Percentiles rank a stretch among this genome's conserved stretches.
Conservation (phyloP, 768 basidiomycete species). For the Suillus brevipes region DNA sequence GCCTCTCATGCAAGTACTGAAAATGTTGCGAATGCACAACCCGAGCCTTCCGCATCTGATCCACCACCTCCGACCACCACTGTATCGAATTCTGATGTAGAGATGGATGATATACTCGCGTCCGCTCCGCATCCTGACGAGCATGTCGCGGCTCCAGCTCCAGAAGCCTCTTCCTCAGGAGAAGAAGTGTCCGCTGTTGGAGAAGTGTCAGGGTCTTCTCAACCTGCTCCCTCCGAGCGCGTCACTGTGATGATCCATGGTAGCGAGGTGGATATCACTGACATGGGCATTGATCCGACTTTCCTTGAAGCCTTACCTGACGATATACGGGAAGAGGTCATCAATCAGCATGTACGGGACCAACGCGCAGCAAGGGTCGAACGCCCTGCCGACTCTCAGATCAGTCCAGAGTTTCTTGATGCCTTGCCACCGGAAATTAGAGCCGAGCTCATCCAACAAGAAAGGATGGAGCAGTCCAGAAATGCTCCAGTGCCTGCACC, state of each 20-base stretch:
- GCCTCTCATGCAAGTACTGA: neutral
- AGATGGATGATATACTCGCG: constrained; percentile 46
- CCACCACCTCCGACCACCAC: constrained; percentile 20
- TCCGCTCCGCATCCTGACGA: constrained; percentile 24
- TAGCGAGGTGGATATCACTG: constrained; percentile 92
- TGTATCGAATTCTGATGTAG: constrained; percentile 44
- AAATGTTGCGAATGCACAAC: constrained; percentile 11
- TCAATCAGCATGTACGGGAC: constrained; percentile 96
- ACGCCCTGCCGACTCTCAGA: constrained; percentile 78
- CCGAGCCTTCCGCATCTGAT: constrained; percentile 8
- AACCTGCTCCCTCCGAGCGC: constrained; percentile 47
- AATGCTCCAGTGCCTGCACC: constrained; percentile 39
- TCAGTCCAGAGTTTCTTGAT: constrained; percentile 93
- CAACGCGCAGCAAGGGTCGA: constrained; percentile 77
- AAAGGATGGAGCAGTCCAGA: constrained; percentile 79
- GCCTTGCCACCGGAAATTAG: constrained; percentile 95
- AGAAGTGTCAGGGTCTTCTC: constrained; percentile 32
- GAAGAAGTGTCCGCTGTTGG: constrained; percentile 12
- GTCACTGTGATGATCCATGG: constrained; percentile 92
- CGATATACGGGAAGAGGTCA: constrained; percentile 97
- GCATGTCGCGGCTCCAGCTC: constrained; percentile 22
- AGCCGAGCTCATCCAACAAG: constrained; percentile 95
- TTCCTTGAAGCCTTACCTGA: constrained; percentile 98
- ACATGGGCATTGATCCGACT: constrained; percentile 96
- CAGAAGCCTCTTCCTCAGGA: constrained; percentile 21